Percentiles rank a stretch among this genome's conserved stretches.
Conservation (phyloP, 139 green algal genomes). For the Yamagishiella unicocca region DNA sequence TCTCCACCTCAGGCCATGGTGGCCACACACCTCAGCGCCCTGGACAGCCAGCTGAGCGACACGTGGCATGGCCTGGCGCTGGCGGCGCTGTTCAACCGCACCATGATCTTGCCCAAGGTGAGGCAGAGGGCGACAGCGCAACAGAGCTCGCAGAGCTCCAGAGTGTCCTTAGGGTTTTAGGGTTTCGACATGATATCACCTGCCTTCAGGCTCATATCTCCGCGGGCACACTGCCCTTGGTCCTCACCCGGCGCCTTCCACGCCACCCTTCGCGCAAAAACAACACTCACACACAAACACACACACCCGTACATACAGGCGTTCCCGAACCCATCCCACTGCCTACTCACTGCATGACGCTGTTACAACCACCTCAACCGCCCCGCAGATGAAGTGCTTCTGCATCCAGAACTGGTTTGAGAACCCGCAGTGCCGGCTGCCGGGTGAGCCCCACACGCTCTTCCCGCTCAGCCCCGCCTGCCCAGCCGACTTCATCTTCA, state of each 20-base stretch:
- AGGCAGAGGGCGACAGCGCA: not conserved
- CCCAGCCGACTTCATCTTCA: slow-evolving; percentile 50
- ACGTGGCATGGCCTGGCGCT: slow-evolving; percentile 52
- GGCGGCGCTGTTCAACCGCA: slow-evolving; percentile 36
- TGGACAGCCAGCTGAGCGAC: slow-evolving; percentile 44
- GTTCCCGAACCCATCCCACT: too few relatives aligned
- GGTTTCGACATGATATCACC: too few relatives aligned
- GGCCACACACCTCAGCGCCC: not conserved
- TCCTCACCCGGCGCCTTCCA: too few relatives aligned
- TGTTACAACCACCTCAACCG: not conserved
- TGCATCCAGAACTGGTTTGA: slow-evolving; percentile 66
- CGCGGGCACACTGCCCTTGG: too few relatives aligned
- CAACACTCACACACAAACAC: too few relatives aligned
- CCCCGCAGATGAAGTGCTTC: slow-evolving; percentile 50
- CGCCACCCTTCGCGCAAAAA: too few relatives aligned
- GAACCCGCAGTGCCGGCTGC: slow-evolving; percentile 55
- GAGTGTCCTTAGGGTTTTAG: too few relatives aligned
- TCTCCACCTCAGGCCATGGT: slow-evolving; percentile 35
- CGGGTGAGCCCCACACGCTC: slow-evolving; percentile 42
- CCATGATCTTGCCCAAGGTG: slow-evolving; percentile 52
- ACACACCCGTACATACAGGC: too few relatives aligned
- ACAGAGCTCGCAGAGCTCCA: too few relatives aligned
- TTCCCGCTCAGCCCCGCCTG: slow-evolving; percentile 52
- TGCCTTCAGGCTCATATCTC: too few relatives aligned
- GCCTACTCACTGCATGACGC: too few relatives aligned